phyloP scores from a whole-genome alignment of 2,329 filamentous ascomycete species.

The Diaporthe sp. region DNA sequence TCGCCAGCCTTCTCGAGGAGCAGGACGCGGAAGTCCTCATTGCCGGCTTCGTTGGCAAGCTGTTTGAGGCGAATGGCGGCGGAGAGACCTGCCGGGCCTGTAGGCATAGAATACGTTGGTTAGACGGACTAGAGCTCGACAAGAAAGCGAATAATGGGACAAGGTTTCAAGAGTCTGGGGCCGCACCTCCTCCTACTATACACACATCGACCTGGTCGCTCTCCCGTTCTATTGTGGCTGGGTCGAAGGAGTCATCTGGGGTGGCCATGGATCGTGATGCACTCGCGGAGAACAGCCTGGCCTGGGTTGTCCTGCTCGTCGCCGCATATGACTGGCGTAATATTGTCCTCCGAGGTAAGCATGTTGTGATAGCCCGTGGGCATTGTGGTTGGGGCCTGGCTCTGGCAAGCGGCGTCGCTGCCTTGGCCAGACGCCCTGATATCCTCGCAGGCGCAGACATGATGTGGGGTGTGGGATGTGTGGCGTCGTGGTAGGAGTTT shows the following conservation, averaged over 20 bases:
- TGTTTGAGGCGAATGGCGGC: slow-evolving; percentile 97
- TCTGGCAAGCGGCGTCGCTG: slow-evolving; percentile 34
- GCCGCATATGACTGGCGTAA: slow-evolving; percentile 33
- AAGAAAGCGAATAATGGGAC: neutral
- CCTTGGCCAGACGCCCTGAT: slow-evolving; percentile 46
- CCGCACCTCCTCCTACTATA: slow-evolving; percentile 87
- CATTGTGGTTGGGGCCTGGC: slow-evolving; percentile 7
- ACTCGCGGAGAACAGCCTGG: slow-evolving; percentile 46
- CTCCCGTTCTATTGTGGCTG: slow-evolving; percentile 81
- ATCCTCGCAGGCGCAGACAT: slow-evolving; percentile 49
- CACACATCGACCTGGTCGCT: slow-evolving; percentile 95
- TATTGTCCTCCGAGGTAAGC: slow-evolving; percentile 32
- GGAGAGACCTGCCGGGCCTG: slow-evolving; percentile 89
- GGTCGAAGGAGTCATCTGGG: slow-evolving; percentile 73
- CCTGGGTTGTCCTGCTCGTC: slow-evolving; percentile 35
- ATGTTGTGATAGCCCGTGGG: slow-evolving; percentile 15
- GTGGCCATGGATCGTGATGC: slow-evolving; percentile 47
- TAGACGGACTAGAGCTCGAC: slow-evolving; percentile 2
- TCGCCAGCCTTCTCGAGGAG: slow-evolving; percentile 96
- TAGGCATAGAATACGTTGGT: neutral
- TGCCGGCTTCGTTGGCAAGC: slow-evolving; percentile 91
- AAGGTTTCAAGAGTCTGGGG: neutral
- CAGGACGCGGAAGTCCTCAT: slow-evolving; percentile 94
- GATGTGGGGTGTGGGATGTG: neutral
- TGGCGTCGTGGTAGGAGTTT: neutral